Percentiles rank a stretch among this genome's conserved stretches.
phyloP scores from a whole-genome alignment of 1,284 basidiomycete genomes.

The Cryptococcus hybrid region DNA sequence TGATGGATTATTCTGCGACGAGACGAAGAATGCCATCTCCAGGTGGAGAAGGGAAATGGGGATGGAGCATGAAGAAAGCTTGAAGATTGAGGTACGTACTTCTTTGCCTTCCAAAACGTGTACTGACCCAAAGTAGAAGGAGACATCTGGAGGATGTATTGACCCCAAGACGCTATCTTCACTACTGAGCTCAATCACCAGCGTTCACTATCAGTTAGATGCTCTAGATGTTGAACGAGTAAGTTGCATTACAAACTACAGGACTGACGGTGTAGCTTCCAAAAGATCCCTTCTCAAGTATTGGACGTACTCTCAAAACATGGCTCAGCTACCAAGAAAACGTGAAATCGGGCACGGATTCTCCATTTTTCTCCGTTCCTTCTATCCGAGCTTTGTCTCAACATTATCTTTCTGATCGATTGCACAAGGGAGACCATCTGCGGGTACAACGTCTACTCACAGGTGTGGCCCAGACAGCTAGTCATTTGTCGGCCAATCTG shows the following conservation, averaged over 20 bases:
- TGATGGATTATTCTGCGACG: constrained; percentile 47
- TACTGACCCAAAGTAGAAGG: constrained; percentile 27
- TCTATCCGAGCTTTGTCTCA: constrained; percentile 28
- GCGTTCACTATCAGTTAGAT: constrained; percentile 39
- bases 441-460: constrained; percentile 41
- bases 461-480: constrained; percentile 38
- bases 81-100: constrained; percentile 38
- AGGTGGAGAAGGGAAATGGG: constrained; percentile 42
- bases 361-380: constrained; percentile 25
- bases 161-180: constrained; percentile 42
- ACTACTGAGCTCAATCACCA: constrained; percentile 41
- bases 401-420: constrained; percentile 31
- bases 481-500: constrained; percentile 33
- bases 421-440: constrained; percentile 32
- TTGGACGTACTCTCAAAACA: constrained; percentile 32
- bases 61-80: constrained; percentile 42
- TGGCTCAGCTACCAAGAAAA: constrained; percentile 31
- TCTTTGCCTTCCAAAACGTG: no score
- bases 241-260: not conserved
- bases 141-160: constrained; percentile 45
- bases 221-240: constrained; percentile 36
- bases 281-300: constrained; percentile 39
- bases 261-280: constrained; percentile 20
- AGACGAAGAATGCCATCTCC: constrained; percentile 44
- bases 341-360: not conserved